Percentiles rank a stretch among this genome's conserved stretches.
Conservation (phyloP, 2,329 filamentous ascomycete genomes). For the Clonostachys byssicola region DNA sequence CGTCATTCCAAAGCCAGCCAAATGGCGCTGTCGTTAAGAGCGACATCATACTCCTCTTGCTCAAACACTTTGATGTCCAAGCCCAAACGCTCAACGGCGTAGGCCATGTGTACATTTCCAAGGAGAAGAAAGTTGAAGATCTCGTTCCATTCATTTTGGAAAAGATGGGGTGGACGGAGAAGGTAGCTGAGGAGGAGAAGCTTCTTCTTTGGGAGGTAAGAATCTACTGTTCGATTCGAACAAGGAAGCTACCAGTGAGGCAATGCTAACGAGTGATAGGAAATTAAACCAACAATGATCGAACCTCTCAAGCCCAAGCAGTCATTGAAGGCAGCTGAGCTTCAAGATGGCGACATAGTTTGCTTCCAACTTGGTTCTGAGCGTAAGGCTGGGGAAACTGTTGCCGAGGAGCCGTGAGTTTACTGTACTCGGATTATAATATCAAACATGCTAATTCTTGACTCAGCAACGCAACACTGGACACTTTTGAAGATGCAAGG, state of each 20-base stretch:
- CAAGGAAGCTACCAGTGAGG: neutral
- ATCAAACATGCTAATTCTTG: too few species aligned
- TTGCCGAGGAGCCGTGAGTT: conserved; percentile 21
- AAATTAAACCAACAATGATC: conserved; percentile 98
- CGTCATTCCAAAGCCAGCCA: conserved; percentile 53
- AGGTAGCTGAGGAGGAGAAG: conserved; percentile 58
- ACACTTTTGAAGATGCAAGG: conserved; percentile 53
- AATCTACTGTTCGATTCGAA: neutral
- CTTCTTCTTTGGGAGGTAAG: conserved; percentile 72
- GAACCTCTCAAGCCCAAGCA: conserved; percentile 89
- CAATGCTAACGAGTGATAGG: conserved; percentile 32
- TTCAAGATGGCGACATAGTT: conserved; percentile 95
- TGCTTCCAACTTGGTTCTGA: conserved; percentile 75
- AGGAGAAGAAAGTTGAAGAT: conserved; percentile 84
- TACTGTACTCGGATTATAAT: too few species aligned
- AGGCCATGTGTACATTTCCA: conserved; percentile 82
- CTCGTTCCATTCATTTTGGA: conserved; percentile 72
- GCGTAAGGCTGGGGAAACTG: conserved; percentile 25
- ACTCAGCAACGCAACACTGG: too few species aligned
- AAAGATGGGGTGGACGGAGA: conserved; percentile 82
- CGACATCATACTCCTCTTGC: conserved; percentile 74
- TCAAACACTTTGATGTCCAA: conserved; percentile 86
- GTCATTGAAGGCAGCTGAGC: conserved; percentile 83
- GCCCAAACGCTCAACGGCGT: conserved; percentile 71
- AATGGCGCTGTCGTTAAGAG: conserved; percentile 54